Evolutionary conservation across 805 yeast genomes (phyloP), one percentile per base, ranked within the genome.

Genomic region (Candida montana): DNA sequence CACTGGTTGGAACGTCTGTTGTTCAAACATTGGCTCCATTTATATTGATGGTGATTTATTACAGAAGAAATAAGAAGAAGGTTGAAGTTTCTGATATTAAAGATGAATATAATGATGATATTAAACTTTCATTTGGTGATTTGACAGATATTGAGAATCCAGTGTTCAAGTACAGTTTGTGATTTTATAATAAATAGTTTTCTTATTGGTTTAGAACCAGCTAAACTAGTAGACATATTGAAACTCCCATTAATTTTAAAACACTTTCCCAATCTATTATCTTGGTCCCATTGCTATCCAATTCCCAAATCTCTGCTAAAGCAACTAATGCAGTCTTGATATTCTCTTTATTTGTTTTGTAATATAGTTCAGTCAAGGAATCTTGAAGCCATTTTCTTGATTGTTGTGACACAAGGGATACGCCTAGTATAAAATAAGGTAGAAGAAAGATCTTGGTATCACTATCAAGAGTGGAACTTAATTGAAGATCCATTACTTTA

Each of bases 111-210:
- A 36, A 36, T 11, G 31, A 27, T 16, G 38, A 35, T 17, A 17
- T 32, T 21, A 32, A 32, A 32, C 26, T 32, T 19, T 32, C 35
- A 12, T 35, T 35, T 28, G 38, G 31, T 27, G 38, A 35, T 28
- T 19, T 35, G 19, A 35, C 38, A 13, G 38, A 35, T 27, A 27
- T 35, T n/a, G 39, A 30, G 15, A 36, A 36, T 19, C 33, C 39
- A 8, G 26, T 30, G 19, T 36, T 30, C 27, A 36, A 30, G 20
- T 30, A 36, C 33, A 36, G 33, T 29, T 32, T 32, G 17, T 32
- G 17, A 21, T 19, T 19, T 30, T 8, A 8, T 30, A 6, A n/a
- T 7, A 16, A 16, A 16, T 30, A 8, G 7, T 15, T n/a, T 32
- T 32, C 12, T 29, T n/a, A 29, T 13, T 13, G 7, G 31, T 7